Evolutionary conservation across 805 yeast species (phyloP).

Genomic region (Kuraishia capsulata): DNA sequence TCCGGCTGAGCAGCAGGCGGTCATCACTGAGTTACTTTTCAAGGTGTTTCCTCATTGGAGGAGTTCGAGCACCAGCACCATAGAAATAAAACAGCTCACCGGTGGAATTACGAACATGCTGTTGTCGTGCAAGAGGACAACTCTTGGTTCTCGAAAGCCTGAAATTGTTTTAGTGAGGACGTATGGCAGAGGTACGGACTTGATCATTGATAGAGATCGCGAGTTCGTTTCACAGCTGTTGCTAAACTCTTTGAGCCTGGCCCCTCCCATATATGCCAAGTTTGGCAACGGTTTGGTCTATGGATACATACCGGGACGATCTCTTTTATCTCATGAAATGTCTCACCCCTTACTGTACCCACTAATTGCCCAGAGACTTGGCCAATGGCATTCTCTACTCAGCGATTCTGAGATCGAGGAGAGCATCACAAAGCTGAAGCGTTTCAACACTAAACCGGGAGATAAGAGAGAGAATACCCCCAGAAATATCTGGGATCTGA

Average conservation of each 20-base stretch:
- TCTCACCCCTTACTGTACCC: conserved; percentile 37
- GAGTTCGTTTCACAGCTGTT: conserved; percentile 66
- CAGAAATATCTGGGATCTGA: conserved; percentile 48
- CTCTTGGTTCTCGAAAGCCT: conserved; percentile 8
- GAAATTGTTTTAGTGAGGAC: conserved; percentile 52
- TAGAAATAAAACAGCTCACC: conserved; percentile 35
- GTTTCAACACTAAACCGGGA: conserved; percentile 12
- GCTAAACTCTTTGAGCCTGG: conserved; percentile 48
- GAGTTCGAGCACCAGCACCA: conserved; percentile 9
- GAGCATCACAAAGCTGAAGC: conserved; percentile 31
- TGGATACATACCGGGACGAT: conserved; percentile 58
- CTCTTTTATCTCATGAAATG: conserved; percentile 48
- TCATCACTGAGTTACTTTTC: conserved; percentile 28
- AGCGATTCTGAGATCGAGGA: conserved; percentile 35
- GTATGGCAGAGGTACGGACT: conserved; percentile 65
- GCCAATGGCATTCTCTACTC: conserved; percentile 58
- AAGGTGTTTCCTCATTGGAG: conserved; percentile 34
- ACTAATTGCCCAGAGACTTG: conserved; percentile 55
- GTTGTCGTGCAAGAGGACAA: conserved; percentile 29
- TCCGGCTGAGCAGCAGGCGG: conserved; percentile 21
- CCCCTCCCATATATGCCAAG: conserved; percentile 60
- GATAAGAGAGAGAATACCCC: conserved; percentile 23
- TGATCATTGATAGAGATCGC: conserved; percentile 65
- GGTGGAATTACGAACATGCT: conserved; percentile 63
- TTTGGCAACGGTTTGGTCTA: conserved; percentile 68